Percentiles rank a stretch among this genome's conserved stretches.
Evolutionary conservation across 2,329 filamentous ascomycete genomes (phyloP).

Genomic region (Calonectria crousiana): DNA sequence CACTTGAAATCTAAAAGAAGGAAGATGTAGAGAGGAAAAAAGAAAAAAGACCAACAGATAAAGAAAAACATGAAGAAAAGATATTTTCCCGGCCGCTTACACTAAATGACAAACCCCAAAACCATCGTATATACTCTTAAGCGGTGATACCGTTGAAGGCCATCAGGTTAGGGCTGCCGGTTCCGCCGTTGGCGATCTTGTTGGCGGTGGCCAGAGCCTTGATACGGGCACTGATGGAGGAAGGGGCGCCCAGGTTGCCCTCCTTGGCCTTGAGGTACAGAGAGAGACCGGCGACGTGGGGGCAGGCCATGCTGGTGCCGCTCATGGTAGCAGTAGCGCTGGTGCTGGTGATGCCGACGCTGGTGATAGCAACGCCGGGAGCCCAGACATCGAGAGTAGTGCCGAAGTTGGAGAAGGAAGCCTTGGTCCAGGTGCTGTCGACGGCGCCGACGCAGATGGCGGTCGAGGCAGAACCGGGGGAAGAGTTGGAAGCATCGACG

Average conservation of each 20-base stretch:
- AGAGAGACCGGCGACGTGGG: constrained; percentile 70
- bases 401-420: constrained; percentile 65
- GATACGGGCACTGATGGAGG: constrained; percentile 56
- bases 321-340: constrained; percentile 60
- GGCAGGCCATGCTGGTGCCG: constrained; percentile 73
- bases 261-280: constrained; percentile 60
- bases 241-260: constrained; percentile 53
- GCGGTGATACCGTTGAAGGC: constrained; percentile 58
- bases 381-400: constrained; percentile 62
- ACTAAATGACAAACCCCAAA: background rate
- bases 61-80: background rate
- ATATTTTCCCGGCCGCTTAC: constrained; percentile 13
- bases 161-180: constrained; percentile 58
- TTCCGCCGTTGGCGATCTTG: constrained; percentile 49
- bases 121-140: background rate
- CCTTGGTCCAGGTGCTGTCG: constrained; percentile 51
- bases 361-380: constrained; percentile 60
- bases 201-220: constrained; percentile 55
- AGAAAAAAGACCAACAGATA: background rate
- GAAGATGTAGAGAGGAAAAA: background rate
- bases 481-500: constrained; percentile 54
- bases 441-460: constrained; percentile 68
- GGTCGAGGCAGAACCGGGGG: constrained; percentile 60
- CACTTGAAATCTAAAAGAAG: background rate
- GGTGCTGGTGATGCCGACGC: constrained; percentile 58